phyloP scores from a whole-genome alignment of 1,139 yeast genomes.

The Suzukiozyma palmioleophila region DNA sequence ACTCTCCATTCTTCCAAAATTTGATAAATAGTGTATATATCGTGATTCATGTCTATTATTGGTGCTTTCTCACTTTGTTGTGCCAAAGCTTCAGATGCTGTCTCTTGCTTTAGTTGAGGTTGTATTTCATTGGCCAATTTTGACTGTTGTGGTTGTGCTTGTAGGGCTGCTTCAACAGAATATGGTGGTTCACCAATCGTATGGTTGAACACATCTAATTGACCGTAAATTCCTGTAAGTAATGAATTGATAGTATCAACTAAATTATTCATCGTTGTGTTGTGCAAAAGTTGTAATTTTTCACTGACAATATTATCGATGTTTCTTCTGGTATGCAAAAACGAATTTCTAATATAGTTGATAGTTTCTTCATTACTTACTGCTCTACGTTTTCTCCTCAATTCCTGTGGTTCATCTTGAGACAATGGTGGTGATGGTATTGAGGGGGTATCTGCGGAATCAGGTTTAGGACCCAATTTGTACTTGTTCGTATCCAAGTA shows the following conservation, averaged over 20 bases:
- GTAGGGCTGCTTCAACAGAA: background rate
- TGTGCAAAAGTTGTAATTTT: slow-evolving; percentile 4
- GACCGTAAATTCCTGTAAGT: slow-evolving; percentile 3
- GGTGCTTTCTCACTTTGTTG: slow-evolving; percentile 5
- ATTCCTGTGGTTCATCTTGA: slow-evolving; percentile 1
- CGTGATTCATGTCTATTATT: slow-evolving; percentile 12
- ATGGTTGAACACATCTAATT: slow-evolving; percentile 2
- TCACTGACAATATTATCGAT: slow-evolving; percentile 3
- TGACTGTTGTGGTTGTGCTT: slow-evolving; percentile 4
- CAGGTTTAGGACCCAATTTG: background rate
- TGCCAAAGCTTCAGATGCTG: background rate
- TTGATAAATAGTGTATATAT: slow-evolving; percentile 13
- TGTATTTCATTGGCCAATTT: background rate
- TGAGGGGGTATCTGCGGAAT: background rate
- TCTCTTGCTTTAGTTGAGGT: background rate
- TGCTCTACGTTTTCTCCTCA: background rate
- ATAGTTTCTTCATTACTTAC: slow-evolving; percentile 3
- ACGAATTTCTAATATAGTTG: slow-evolving; percentile 1
- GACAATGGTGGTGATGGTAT: slow-evolving; percentile 2
- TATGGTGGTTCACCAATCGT: slow-evolving; percentile 4
- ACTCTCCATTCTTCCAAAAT: slow-evolving; percentile 15
- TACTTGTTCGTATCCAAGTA: background rate
- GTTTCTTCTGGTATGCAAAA: slow-evolving; percentile 3
- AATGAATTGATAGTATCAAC: slow-evolving; percentile 4
- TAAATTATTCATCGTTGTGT: slow-evolving; percentile 3